phyloP scores from a whole-genome alignment of 1,139 yeast genomes.

The Debaryomyces psychrophilus region DNA sequence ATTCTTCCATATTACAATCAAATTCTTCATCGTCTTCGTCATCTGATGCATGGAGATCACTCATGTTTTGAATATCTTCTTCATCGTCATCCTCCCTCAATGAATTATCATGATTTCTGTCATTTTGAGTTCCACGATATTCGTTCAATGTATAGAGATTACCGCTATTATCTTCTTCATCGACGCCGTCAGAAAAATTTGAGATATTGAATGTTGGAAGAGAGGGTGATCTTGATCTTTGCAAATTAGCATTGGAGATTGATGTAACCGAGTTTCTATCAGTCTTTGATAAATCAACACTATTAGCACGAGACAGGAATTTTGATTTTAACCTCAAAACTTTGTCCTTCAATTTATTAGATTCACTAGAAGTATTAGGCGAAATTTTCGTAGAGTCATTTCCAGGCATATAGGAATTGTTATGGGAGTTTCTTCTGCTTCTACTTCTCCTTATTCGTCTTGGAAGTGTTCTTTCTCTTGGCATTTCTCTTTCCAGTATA shows the following conservation, averaged over 20 bases:
- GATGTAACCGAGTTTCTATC: background rate
- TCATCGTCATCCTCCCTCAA: conserved; percentile 30
- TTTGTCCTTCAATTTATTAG: conserved; percentile 23
- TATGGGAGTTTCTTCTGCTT: conserved; percentile 9
- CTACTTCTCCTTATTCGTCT: conserved; percentile 47
- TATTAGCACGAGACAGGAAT: conserved; percentile 12
- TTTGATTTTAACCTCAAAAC: conserved; percentile 25
- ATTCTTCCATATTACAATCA: conserved; percentile 32
- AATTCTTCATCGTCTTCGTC: conserved; percentile 41
- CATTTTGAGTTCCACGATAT: background rate
- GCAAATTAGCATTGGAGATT: background rate
- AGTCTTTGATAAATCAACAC: background rate
- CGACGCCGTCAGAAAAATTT: conserved; percentile 7
- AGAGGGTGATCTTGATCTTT: background rate
- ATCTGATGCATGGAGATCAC: conserved; percentile 41
- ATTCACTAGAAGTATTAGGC: conserved; percentile 17
- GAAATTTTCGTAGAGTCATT: conserved; percentile 18
- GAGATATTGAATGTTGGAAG: background rate
- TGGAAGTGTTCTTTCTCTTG: conserved; percentile 74
- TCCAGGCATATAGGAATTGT: background rate
- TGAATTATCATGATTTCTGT: conserved; percentile 5
- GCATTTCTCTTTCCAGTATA: conserved; percentile 58
- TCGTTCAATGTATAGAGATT: background rate
- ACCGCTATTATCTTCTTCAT: conserved; percentile 11
- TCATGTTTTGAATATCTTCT: conserved; percentile 34